Evolutionary conservation across 441 rosid species (phyloP).

Genomic region (Pelargonium myrrhifolium): DNA sequence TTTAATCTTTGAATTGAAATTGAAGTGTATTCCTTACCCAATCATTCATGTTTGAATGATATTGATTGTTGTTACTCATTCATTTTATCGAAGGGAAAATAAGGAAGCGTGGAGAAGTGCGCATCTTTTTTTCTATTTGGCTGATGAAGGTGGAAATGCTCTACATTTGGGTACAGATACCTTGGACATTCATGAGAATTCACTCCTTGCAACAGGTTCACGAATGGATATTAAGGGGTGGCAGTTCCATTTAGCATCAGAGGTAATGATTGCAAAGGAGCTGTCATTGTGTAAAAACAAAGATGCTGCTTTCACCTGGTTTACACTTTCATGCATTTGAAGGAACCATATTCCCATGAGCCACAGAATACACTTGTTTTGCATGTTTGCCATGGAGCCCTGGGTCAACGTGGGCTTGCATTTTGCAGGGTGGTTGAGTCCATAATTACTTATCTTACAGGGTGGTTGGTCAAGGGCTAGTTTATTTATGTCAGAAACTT

Average conservation of each 20-base stretch:
- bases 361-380: constrained; percentile 12
- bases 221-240: constrained; percentile 64
- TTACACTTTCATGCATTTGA: constrained; percentile 7
- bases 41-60: constrained; percentile 9
- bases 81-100: constrained; percentile 32
- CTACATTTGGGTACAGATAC: constrained; percentile 44
- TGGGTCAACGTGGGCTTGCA: constrained; percentile 7
- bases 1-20: background rate
- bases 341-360: constrained; percentile 7
- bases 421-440: background rate
- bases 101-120: constrained; percentile 47
- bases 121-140: constrained; percentile 87
- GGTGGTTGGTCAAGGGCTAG: too few species aligned
- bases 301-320: background rate
- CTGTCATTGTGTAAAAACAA: constrained; percentile 7
- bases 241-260: constrained; percentile 78
- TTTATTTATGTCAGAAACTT: background rate
- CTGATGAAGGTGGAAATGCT: constrained; percentile 77
- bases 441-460: too few species aligned
- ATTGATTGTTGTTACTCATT: constrained; percentile 8
- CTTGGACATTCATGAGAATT: constrained; percentile 34
- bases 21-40: background rate
- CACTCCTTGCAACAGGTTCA: constrained; percentile 83
- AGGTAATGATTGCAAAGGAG: constrained; percentile 37
- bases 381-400: constrained; percentile 2